Percentiles rank a stretch among this genome's conserved stretches.
Evolutionary conservation across 345 rosid genomes (phyloP).

Genomic region (Barbarea vulgaris): DNA sequence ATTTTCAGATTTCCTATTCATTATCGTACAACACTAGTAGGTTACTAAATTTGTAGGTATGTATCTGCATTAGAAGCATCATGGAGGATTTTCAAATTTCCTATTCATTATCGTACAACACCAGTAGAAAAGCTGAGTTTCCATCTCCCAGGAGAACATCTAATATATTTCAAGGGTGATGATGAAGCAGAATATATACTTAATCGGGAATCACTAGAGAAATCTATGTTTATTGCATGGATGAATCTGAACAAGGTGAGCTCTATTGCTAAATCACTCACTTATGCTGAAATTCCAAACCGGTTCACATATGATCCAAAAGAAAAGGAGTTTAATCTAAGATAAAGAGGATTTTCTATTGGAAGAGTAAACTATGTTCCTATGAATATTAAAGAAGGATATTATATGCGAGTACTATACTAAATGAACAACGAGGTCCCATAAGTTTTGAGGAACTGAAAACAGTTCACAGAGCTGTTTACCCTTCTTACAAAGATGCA

Average conservation of each 20-base stretch:
- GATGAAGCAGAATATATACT: neutral
- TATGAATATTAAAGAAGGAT: neutral
- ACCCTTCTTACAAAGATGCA: neutral
- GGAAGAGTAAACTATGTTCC: neutral
- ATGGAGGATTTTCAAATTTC: neutral
- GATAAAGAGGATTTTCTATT: neutral
- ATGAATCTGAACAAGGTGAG: neutral
- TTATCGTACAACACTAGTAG: neutral
- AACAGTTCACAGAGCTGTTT: neutral
- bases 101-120: neutral
- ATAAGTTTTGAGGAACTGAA: neutral
- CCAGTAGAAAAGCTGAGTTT: neutral
- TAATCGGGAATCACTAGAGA: neutral
- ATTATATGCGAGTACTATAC: neutral
- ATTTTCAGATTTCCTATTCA: neutral
- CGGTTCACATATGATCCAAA: neutral
- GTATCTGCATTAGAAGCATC: neutral
- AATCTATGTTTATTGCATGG: neutral
- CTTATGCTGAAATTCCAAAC: neutral
- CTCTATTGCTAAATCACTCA: neutral
- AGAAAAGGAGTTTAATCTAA: neutral
- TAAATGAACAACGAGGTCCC: neutral
- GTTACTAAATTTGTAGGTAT: neutral
- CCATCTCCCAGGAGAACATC: neutral
- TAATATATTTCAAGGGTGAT: neutral